These are phyloP conservation scores for Populus tomentosa DNA, from an alignment of 441 rosid genomes.

Conservation along the genomic window DNA sequence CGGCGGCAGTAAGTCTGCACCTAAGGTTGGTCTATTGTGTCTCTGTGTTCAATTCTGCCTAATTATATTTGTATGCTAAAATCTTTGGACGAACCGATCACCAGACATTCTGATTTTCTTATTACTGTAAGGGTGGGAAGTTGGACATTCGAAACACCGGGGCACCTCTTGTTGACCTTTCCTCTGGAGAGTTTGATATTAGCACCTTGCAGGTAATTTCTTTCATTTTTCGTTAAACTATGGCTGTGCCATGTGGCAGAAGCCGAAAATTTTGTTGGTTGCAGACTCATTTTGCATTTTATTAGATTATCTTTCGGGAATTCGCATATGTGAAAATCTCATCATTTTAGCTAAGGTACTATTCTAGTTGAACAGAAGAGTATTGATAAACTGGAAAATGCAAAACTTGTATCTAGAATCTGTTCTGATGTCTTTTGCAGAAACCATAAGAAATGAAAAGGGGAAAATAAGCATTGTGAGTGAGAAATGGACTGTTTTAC, in stretches of 20 bases:
- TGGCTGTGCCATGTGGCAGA: not conserved
- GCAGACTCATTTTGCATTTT: not conserved
- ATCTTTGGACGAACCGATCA: not conserved
- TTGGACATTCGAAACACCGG: constrained; percentile 42
- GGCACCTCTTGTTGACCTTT: constrained; percentile 38
- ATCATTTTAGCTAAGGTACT: not conserved
- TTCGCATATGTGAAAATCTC: not conserved
- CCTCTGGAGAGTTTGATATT: constrained; percentile 46
- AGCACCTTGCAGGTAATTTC: constrained; percentile 72
- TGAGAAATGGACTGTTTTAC: not conserved
- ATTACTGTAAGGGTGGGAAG: constrained; percentile 44
- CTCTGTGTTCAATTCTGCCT: too few relatives aligned
- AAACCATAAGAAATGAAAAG: not conserved
- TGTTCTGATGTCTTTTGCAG: not conserved
- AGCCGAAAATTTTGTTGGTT: not conserved
- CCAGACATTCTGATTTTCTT: constrained; percentile 8
- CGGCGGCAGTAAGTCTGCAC: too few relatives aligned
- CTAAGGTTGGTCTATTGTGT: too few relatives aligned
- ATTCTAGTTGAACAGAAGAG: not conserved
- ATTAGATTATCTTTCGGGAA: not conserved
- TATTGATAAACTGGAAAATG: not conserved
- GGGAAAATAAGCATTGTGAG: not conserved
- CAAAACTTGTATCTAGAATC: not conserved
- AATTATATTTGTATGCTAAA: too few relatives aligned
- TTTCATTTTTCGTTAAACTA: not conserved